Evolutionary conservation across 148 eudicot genomes (phyloP), one percentile per base, ranked within the genome.

Genomic region (Diospyros kaki): DNA sequence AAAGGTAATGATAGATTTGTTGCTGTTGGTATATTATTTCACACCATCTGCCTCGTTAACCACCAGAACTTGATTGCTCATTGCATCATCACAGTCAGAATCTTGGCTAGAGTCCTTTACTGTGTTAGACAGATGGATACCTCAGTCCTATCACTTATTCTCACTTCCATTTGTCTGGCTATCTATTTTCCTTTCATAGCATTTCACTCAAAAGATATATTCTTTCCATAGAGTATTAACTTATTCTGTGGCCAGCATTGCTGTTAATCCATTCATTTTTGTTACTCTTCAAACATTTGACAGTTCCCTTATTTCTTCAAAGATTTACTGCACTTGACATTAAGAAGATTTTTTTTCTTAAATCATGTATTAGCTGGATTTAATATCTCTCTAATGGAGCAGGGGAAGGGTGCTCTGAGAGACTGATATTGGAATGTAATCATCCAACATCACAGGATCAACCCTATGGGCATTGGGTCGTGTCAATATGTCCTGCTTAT

Each of bases 381-480:
- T 8, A 50, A 58, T 53, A 53, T 45, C 80, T 68, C 79, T 63
- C 52, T 68, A 43, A 52, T 83, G 78, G 17, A 61, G 48, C 80
- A 94, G 98, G 98, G 65, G 87, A 94, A 68, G 86, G 80, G 72
- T 94, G 98, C 86, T 82, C 86, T 5, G 86, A 86, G 55, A 87
- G 68, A 77, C 69, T 80, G 66, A 72, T 89, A 15, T 70, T 92
- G 54, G 83, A 79, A 55, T 94, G 98, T 88, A 94, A 92, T 76
- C 86, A 83, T 71, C 93, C 93, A 6, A 73, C 75, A 63, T 77
- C 91, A 68, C 77, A 89, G 55, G 90, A 90, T 46, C 74, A 72
- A 71, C 97, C 97, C 51, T 86, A 86, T 78, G 98, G 98, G 11
- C 84, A 71, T 60, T 92, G 93, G 92, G 92, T 90, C 58, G 96